Evolutionary conservation across 1,284 basidiomycete species (phyloP).

Genomic region (Hypsizygus ulmarius): DNA sequence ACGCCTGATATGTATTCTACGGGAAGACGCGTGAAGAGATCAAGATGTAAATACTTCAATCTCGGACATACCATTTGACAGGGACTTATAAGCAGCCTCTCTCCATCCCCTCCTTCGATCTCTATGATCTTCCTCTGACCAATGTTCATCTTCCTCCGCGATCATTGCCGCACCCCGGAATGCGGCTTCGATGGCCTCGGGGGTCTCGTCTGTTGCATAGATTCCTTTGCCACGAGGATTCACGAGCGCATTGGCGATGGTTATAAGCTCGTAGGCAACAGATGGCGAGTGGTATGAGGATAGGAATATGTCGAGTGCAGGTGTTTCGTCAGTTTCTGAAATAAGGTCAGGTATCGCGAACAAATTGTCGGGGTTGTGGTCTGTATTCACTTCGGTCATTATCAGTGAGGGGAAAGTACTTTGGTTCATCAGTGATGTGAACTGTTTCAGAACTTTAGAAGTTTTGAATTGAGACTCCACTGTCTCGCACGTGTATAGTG

Average conservation of each 20-base stretch:
- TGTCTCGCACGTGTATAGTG: constrained; percentile 16
- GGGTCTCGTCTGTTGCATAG: constrained; percentile 53
- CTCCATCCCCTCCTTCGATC: constrained; percentile 44
- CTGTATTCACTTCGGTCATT: constrained; percentile 13
- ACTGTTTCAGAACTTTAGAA: too few relatives aligned
- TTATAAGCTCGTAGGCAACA: constrained; percentile 41
- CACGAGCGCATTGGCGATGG: constrained; percentile 42
- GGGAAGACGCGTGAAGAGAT: neutral
- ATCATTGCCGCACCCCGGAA: constrained; percentile 36
- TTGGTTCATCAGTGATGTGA: neutral
- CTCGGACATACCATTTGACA: constrained; percentile 35
- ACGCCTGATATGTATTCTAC: constrained; percentile 50
- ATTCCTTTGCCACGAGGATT: constrained; percentile 49
- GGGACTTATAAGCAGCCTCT: constrained; percentile 41
- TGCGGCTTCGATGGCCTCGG: constrained; percentile 41
- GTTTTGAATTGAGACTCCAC: constrained; percentile 13
- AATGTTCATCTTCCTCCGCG: constrained; percentile 24
- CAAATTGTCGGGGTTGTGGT: constrained; percentile 22
- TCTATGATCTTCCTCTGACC: constrained; percentile 34
- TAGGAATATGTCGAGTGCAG: constrained; percentile 30
- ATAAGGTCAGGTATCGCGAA: constrained; percentile 24
- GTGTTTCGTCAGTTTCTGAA: constrained; percentile 13
- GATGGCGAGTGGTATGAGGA: constrained; percentile 40
- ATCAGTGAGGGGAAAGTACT: constrained; percentile 1
- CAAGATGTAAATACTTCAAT: neutral